Percentiles rank a stretch among this genome's conserved stretches.
Evolutionary conservation across 2,329 filamentous ascomycete genomes (phyloP).

Genomic region (Chrysoporthe deuterocubensis): DNA sequence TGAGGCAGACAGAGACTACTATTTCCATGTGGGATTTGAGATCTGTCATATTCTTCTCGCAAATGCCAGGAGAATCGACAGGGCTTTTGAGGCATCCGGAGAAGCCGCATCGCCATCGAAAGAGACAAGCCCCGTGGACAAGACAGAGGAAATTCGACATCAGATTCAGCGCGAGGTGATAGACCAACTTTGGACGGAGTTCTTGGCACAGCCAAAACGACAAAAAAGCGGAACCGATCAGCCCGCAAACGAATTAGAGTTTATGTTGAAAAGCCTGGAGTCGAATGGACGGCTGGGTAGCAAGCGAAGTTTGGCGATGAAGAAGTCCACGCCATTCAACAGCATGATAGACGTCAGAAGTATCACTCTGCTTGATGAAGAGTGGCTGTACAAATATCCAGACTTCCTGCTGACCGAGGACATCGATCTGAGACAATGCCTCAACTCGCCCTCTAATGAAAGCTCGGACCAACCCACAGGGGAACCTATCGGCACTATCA

Average conservation of each 20-base stretch:
- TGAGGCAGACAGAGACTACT: constrained; percentile 1
- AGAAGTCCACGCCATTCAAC: constrained; percentile 24
- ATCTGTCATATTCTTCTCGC: constrained; percentile 13
- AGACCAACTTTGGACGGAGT: neutral
- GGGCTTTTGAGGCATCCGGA: neutral
- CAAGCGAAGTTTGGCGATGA: constrained; percentile 11
- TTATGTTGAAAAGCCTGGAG: neutral
- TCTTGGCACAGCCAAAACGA: neutral
- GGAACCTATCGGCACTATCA: neutral
- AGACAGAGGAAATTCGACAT: neutral
- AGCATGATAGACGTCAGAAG: constrained; percentile 24
- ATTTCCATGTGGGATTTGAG: constrained; percentile 14
- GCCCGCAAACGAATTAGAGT: neutral
- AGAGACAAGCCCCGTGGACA: neutral
- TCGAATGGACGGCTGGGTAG: neutral
- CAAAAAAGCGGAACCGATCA: neutral
- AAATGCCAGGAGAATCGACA: neutral
- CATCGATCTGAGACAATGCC: neutral
- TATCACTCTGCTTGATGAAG: constrained; percentile 27
- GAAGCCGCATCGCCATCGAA: neutral
- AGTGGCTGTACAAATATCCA: constrained; percentile 33
- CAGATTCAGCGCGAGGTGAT: neutral
- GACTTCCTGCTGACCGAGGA: constrained; percentile 20
- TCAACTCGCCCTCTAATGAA: neutral
- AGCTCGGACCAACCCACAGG: neutral